Base-by-base conservation (phyloP, 768 basidiomycete genomes). In the Mycena rebaudengoi region DNA sequence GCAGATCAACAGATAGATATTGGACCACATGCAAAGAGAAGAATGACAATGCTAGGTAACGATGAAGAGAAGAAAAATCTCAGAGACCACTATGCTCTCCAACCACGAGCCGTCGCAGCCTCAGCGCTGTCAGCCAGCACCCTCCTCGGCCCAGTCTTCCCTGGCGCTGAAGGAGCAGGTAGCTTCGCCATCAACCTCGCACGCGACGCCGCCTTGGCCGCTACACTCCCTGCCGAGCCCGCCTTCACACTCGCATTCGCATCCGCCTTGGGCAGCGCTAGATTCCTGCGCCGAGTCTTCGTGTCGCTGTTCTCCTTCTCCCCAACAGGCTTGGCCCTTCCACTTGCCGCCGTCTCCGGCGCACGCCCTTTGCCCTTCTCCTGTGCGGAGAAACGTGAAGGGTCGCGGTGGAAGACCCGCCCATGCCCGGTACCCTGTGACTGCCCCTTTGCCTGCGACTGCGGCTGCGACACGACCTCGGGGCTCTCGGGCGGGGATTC, bases 101-200 rank as follows among this genome's bases (percentile, higher is more conserved):
- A 83, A 1, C 80, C 79, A 32, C 82, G 85, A 39, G 79, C 74
- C 7, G 81, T 74, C 5, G 86, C 86, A 5, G 89, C 90, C 57
- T 90, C 88, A 2, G 82, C 82, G 65, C 89, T 91, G 64, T 86
- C 85, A n/a, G 91, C 77, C 5, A 83, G 87, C 25, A 92, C 90
- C 59, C 90, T 80, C 67, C 90, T 79, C 5, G 91, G 84, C 7
- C 89, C 90, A 28, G 80, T 37, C 29, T 2, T 52, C 52, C 39
- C 44, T 32, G 56, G 25, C 44, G 26, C 35, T 14, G 61, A 21
- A 1, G 65, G 29, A 8, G 66, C 63, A 23, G 79, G 76, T n/a
- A 77, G 37, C 50, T 82, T 85, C 12, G 68, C 14, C 37, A 71
- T 58, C 10, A 69, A 37, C 44, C 70, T 61, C 18, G 71, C 64